Percentiles rank a stretch among this genome's conserved stretches.
phyloP scores from a whole-genome alignment of 2,329 filamentous ascomycete species.

The Paraconiothyrium brasiliense region DNA sequence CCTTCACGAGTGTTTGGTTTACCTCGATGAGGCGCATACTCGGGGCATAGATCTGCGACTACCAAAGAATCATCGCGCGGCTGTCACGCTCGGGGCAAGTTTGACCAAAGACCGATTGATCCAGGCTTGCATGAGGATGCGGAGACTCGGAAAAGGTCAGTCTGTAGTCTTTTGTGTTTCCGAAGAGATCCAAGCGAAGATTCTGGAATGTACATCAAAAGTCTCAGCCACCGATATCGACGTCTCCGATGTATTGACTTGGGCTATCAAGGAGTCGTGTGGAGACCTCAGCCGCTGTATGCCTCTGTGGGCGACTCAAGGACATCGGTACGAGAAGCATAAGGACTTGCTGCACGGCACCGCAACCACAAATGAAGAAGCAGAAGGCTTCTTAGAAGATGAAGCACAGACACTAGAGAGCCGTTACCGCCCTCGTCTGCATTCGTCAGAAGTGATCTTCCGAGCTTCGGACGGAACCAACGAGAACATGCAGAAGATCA shows the following conservation, averaged over 20 bases:
- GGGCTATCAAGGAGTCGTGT: constrained; percentile 68
- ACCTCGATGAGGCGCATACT: constrained; percentile 75
- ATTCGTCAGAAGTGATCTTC: not conserved
- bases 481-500: constrained; percentile 31
- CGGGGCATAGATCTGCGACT: constrained; percentile 74
- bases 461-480: constrained; percentile 27
- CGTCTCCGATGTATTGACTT: constrained; percentile 66
- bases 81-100: constrained; percentile 71
- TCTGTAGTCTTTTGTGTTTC: constrained; percentile 70
- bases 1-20: constrained; percentile 69
- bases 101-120: constrained; percentile 75
- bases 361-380: constrained; percentile 35
- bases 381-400: constrained; percentile 62
- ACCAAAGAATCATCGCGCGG: constrained; percentile 67
- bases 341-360: constrained; percentile 44
- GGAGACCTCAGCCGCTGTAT: constrained; percentile 60
- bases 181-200: constrained; percentile 66
- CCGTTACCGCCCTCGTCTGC: constrained; percentile 58
- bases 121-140: constrained; percentile 75
- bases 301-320: constrained; percentile 70
- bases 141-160: constrained; percentile 73
- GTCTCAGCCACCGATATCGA: constrained; percentile 44
- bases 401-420: constrained; percentile 63
- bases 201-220: constrained; percentile 45
- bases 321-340: constrained; percentile 60